A percentile compares a stretch with the other conserved stretches of the same genome.
Evolutionary conservation across 371 early-diverging fungal species (phyloP).

Genomic region (Phascolomyces articulosus): DNA sequence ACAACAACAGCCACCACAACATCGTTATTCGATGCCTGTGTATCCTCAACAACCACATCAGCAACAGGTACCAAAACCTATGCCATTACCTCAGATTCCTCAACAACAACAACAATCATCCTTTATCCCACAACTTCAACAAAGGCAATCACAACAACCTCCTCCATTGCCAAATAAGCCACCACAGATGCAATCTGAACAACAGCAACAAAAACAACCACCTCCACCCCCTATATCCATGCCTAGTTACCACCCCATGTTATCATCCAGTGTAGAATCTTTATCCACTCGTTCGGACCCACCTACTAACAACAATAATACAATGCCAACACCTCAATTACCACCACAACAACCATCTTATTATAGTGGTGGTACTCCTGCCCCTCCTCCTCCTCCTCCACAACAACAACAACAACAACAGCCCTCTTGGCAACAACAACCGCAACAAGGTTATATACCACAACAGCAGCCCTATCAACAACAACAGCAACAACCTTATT

Average conservation of each 20-base stretch:
- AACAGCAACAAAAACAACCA: conserved; percentile 1
- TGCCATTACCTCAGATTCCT: background rate
- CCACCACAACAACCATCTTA: background rate
- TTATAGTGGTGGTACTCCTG: background rate
- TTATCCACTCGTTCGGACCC: background rate
- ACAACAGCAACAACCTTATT: conserved; percentile 4
- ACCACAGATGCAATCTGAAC: conserved; percentile 5
- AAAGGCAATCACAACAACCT: conserved; percentile 6
- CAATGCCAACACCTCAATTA: conserved; percentile 1
- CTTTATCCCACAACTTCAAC: background rate
- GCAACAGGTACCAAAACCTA: background rate
- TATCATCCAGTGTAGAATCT: conserved; percentile 5
- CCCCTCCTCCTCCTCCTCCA: background rate
- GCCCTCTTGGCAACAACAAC: conserved; percentile 6
- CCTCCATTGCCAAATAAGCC: conserved; percentile 10
- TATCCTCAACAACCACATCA: background rate
- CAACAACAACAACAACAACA: conserved; percentile 8
- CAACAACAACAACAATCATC: background rate
- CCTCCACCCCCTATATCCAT: background rate
- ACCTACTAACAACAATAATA: background rate
- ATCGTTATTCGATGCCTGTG: conserved; percentile 1
- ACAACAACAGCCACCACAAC: background rate
- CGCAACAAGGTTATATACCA: conserved; percentile 14
- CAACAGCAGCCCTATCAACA: background rate
- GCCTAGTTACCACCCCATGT: conserved; percentile 10